Evolutionary conservation across 805 yeast species (phyloP), one percentile per base, ranked within the genome.

Genomic region (Cyberlindnera samutprakarnensis): DNA sequence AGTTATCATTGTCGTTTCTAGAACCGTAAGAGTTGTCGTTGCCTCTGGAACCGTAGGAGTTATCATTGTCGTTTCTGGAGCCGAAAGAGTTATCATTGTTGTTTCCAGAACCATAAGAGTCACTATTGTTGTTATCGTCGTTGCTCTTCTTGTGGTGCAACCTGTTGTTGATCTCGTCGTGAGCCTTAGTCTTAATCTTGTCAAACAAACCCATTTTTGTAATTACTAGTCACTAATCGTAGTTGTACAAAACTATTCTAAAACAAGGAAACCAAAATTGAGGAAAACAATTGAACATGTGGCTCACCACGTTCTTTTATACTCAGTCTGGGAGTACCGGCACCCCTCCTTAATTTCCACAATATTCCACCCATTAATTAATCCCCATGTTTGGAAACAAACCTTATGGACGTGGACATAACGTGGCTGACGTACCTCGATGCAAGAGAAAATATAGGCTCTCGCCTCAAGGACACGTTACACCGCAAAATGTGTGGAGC

Each of bases 141-240:
- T n/a, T 14, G 6, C n/a, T 13, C 11, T 11, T 7, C 14, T 21
- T 12, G 5, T n/a, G 2, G 30, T 28, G 11, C 13, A 20, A 15
- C 17, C 16, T 19, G 14, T 21, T 20, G 18, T 18, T 20, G 30
- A 28, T 21, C 14, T 21, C 24, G 7, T 28, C 22, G 20, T 28
- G 26, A 18, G 27, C 31, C 6, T 15, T 28, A 7, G 12, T 12
- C 12, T 28, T 28, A 12, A 31, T 7, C 23, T 31, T 31, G 19
- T 24, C 28, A 24, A 24, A 30, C n/a, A 30, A 14, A 24, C 24
- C 28, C 33, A 30, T 30, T 7, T 19, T 19, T 19, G 21, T 10
- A 19, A 10, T 19, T 8, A 8, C 7, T 19, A 19, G 10, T 19
- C 10, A 19, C 10, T 19, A 19, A 7, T 19, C 10, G 21, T 8